These are phyloP conservation scores for Zasmidium citrigriseum DNA, from an alignment of 2,329 filamentous ascomycete species.

Conservation along the genomic window DNA sequence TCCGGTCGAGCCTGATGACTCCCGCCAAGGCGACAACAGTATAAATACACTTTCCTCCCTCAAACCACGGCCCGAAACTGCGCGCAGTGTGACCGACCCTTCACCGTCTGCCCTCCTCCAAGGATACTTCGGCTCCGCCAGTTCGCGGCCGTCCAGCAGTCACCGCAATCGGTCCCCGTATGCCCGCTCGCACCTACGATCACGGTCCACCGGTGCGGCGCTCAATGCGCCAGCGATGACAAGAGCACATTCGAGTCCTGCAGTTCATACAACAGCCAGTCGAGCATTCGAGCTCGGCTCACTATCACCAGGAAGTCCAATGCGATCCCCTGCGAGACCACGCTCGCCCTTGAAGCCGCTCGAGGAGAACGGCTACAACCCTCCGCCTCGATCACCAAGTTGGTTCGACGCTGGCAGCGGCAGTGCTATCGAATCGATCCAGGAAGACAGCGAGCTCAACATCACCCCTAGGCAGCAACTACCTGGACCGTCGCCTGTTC, in stretches of 20 bases:
- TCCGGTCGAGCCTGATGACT: neutral
- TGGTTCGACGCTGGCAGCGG: slow-evolving; percentile 27
- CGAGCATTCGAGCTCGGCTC: slow-evolving; percentile 27
- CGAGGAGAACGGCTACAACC: slow-evolving; percentile 21
- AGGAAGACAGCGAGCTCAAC: slow-evolving; percentile 52
- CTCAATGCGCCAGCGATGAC: slow-evolving; percentile 47
- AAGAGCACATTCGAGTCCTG: slow-evolving; percentile 50
- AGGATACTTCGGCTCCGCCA: slow-evolving; percentile 26
- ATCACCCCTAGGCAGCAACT: slow-evolving; percentile 40
- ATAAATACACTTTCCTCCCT: slow-evolving; percentile 4
- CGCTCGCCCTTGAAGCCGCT: slow-evolving; percentile 41
- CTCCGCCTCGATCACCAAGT: slow-evolving; percentile 31
- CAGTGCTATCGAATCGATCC: slow-evolving; percentile 42
- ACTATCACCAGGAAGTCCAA: slow-evolving; percentile 34
- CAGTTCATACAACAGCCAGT: slow-evolving; percentile 38
- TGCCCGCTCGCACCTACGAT: slow-evolving; percentile 47
- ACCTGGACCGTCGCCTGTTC: slow-evolving; percentile 18
- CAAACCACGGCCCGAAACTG: slow-evolving; percentile 26
- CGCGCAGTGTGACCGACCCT: slow-evolving; percentile 41
- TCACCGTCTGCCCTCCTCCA: slow-evolving; percentile 31
- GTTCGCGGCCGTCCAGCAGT: slow-evolving; percentile 29
- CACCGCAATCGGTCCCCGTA: slow-evolving; percentile 51
- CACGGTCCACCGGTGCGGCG: slow-evolving; percentile 43
- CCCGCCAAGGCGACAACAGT: slow-evolving; percentile 1
- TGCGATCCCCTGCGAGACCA: slow-evolving; percentile 45